These are phyloP conservation scores for Colletotrichum phormii DNA, from an alignment of 2,329 filamentous ascomycete species.

Conservation along the genomic window DNA sequence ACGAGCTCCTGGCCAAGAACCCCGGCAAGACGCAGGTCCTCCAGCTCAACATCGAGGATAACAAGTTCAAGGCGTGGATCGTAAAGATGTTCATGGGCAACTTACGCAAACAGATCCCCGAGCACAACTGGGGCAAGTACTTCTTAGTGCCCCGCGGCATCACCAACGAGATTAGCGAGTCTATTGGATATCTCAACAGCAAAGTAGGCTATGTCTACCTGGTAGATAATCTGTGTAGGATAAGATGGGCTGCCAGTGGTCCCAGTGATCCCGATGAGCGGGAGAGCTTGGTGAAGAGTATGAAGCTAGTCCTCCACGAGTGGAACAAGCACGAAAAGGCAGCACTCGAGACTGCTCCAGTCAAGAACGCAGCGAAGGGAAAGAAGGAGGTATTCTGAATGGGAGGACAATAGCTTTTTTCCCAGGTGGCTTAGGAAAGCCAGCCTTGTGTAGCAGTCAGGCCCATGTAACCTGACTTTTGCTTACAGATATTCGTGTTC, in stretches of 20 bases:
- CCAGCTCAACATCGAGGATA: slow-evolving; percentile 91
- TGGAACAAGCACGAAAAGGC: slow-evolving; percentile 55
- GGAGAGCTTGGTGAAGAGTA: slow-evolving; percentile 72
- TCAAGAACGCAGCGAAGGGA: slow-evolving; percentile 7
- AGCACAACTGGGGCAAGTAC: slow-evolving; percentile 69
- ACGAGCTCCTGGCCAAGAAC: slow-evolving; percentile 67
- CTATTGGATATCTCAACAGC: slow-evolving; percentile 80
- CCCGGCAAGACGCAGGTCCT: slow-evolving; percentile 74
- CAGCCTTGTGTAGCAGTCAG: slow-evolving; percentile 3
- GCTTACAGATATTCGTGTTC: slow-evolving; percentile 33
- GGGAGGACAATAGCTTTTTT: slow-evolving; percentile 3
- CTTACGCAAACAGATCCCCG: slow-evolving; percentile 60
- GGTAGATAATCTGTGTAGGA: slow-evolving; percentile 86
- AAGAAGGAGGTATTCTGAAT: background rate
- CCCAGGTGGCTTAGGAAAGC: slow-evolving; percentile 14
- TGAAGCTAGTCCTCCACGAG: slow-evolving; percentile 73
- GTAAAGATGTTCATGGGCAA: slow-evolving; percentile 67
- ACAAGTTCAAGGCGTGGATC: slow-evolving; percentile 73
- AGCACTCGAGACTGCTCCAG: slow-evolving; percentile 29
- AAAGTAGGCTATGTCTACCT: slow-evolving; percentile 96
- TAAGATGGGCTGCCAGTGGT: slow-evolving; percentile 93
- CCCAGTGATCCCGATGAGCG: slow-evolving; percentile 73
- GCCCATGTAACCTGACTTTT: slow-evolving; percentile 4
- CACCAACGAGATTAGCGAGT: slow-evolving; percentile 70
- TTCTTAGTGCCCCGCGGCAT: slow-evolving; percentile 70